Evolutionary conservation across 75 land plant genomes (phyloP), one percentile per base, ranked within the genome.

Genomic region (Pinus albicaulis): DNA sequence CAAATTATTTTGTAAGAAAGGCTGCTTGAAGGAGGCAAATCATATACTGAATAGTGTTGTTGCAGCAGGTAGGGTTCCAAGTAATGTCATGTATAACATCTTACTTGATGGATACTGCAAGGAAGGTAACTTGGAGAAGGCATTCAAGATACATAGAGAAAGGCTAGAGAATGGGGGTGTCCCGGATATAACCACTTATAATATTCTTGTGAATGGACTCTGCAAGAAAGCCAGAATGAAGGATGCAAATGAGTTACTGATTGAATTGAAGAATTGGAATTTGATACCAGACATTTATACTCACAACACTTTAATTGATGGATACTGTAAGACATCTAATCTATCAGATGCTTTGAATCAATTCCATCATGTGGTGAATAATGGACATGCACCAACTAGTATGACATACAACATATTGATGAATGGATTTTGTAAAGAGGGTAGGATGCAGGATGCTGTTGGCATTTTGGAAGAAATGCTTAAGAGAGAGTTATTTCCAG

Each of bases 31-130:
- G 19, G 87, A 91, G 69, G 88, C 88, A 6, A 77, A 81, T 70
- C 82, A 86, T 62, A 74, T 93, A 24, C 57, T 80, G 48, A 76
- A 77, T 28, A 87, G 88, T 77, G 36, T 79, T 79, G 14, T 44
- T 13, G 17, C 44, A 5, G 12, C 26, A 23, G 80, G 56, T 36
- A 12, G 17, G 22, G 58, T 15, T 22, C 80, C 88, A 14, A 59
- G 38, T n/a, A 71, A 72, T 20, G 66, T 72, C 48, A 85, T 80
- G 16, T 83, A 80, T 36, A 80, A 75, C 63, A 80, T 76, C 56
- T 62, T 96, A 55, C 86, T 96, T 20, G 59, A 80, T 80, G 94
- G 88, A 72, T 94, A 88, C 56, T 94, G 91, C 78, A 92, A 87
- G 73, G 80, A 44, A 36, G 83, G 86, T 25, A 75, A 80, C 60